Evolutionary conservation across 1,284 basidiomycete species (phyloP).

Genomic region (Puccinia novopanici): DNA sequence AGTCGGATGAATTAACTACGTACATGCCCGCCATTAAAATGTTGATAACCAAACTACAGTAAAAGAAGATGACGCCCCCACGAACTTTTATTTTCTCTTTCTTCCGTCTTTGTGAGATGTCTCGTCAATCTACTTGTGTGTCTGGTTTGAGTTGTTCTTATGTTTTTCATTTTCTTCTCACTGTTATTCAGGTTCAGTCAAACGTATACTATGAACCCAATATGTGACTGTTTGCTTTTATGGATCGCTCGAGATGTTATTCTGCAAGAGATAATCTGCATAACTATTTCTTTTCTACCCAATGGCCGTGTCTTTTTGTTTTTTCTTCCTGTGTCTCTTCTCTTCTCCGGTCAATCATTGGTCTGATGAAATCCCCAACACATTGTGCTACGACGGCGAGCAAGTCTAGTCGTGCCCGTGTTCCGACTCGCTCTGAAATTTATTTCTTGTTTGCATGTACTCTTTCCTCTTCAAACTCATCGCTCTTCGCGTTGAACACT

Average conservation of each 20-base stretch:
- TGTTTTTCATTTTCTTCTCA: neutral
- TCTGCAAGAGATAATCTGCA: too few species aligned
- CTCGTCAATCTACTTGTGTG: neutral
- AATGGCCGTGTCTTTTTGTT: neutral
- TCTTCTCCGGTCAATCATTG: too few species aligned
- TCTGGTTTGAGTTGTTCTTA: neutral
- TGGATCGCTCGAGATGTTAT: too few species aligned
- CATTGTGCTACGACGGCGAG: too few species aligned
- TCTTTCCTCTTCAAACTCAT: too few species aligned
- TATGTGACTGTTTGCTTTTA: neutral
- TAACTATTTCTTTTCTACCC: too few species aligned
- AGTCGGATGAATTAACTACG: conserved; percentile 52
- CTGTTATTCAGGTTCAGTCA: neutral
- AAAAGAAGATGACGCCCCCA: neutral
- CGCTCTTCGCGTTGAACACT: too few species aligned
- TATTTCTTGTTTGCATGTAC: too few species aligned
- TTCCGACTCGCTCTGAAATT: too few species aligned
- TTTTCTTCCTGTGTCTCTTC: neutral
- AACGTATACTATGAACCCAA: neutral
- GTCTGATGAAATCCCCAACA: too few species aligned
- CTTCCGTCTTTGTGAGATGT: neutral
- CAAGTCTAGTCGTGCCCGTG: too few species aligned
- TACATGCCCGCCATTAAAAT: conserved; percentile 56
- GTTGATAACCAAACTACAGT: conserved; percentile 52
- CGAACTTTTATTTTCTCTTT: neutral